Conservation (phyloP, 2,329 filamentous ascomycete species). For the Botryosphaeria dothidea region DNA sequence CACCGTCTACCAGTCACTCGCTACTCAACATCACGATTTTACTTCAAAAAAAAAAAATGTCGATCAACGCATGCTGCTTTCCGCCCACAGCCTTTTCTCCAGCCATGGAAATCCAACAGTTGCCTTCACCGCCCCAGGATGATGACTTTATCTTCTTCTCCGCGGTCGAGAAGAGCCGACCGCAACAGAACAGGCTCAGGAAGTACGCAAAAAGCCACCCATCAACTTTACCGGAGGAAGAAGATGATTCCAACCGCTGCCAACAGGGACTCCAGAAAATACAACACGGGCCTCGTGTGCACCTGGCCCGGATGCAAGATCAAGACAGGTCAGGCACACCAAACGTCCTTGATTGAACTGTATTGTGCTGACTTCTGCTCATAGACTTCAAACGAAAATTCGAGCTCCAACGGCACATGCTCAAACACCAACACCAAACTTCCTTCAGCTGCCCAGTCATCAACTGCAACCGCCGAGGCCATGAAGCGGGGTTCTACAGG, state of each 20-base stretch:
- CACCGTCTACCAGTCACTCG: not conserved
- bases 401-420: not conserved
- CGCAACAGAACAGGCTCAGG: not conserved
- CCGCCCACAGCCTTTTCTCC: not conserved
- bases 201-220: not conserved
- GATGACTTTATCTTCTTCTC: not conserved
- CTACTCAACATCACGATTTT: not conserved
- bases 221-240: not conserved
- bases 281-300: not conserved
- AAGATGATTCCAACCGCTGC: not conserved
- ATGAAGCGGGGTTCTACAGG: not conserved
- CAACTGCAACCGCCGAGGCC: not conserved
- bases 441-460: not conserved
- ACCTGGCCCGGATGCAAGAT: not conserved
- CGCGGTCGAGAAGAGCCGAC: not conserved
- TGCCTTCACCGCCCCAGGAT: not conserved
- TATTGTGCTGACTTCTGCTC: not conserved
- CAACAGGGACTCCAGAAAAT: not conserved
- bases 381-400: not conserved
- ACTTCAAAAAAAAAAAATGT: not conserved
- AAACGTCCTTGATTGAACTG: too few relatives aligned
- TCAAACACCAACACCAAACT: not conserved
- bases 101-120: not conserved
- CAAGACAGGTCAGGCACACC: not conserved
- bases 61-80: not conserved